phyloP scores from a whole-genome alignment of 140 eudicot species.

The Flaveria floridana region DNA sequence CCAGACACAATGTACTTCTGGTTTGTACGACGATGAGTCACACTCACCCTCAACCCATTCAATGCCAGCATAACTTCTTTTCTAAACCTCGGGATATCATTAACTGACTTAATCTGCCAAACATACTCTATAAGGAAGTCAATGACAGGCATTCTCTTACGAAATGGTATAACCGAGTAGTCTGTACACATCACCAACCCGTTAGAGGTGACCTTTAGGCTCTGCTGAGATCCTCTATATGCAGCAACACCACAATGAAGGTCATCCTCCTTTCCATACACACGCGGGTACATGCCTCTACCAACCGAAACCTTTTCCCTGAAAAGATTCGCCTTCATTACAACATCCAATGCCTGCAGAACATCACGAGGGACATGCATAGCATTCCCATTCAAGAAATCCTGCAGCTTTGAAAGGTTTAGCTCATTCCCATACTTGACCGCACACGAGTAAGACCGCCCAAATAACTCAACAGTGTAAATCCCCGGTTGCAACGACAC shows the following conservation, averaged over 20 bases:
- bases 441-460: slow-evolving; percentile 52
- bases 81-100: slow-evolving; percentile 22
- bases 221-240: slow-evolving; percentile 51
- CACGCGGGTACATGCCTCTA: slow-evolving; percentile 42
- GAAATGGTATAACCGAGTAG: slow-evolving; percentile 47
- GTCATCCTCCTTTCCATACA: slow-evolving; percentile 29
- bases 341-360: slow-evolving; percentile 57
- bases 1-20: not conserved
- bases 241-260: slow-evolving; percentile 50
- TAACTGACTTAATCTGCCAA: slow-evolving; percentile 15
- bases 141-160: slow-evolving; percentile 49
- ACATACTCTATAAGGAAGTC: slow-evolving; percentile 50
- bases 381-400: slow-evolving; percentile 51
- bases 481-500: slow-evolving; percentile 36
- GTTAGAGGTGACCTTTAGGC: slow-evolving; percentile 51
- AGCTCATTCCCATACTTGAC: slow-evolving; percentile 35
- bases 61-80: not conserved
- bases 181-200: slow-evolving; percentile 51
- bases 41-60: not conserved
- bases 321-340: slow-evolving; percentile 52
- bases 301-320: slow-evolving; percentile 31
- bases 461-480: slow-evolving; percentile 43
- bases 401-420: slow-evolving; percentile 63
- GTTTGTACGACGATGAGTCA: not conserved
- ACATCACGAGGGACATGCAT: slow-evolving; percentile 50